These are phyloP conservation scores for Agarophyton chilense DNA, from an alignment of 23 red algal genomes.

Conservation along the genomic window DNA sequence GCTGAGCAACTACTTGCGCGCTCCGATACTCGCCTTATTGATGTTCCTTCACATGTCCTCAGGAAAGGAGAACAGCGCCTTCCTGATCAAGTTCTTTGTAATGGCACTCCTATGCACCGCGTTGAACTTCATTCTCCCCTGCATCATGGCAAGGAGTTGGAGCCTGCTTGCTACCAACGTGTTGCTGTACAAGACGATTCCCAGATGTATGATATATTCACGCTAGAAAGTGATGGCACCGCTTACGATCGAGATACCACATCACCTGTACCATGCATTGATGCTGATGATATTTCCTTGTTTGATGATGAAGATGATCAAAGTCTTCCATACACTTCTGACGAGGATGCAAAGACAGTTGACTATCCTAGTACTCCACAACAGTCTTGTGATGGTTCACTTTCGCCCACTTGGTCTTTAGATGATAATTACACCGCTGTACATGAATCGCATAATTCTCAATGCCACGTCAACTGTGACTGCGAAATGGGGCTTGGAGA, in stretches of 20 bases:
- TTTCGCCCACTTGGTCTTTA: neutral
- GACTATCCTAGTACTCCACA: constrained; percentile 43
- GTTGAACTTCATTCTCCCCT: neutral
- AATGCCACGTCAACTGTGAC: neutral
- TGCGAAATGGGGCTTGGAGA: neutral
- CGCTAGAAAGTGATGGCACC: neutral
- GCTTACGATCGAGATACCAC: neutral
- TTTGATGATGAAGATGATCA: constrained; percentile 5
- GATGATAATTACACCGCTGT: neutral
- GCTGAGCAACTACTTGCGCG: neutral
- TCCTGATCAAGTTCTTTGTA: neutral
- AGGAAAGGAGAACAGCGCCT: neutral
- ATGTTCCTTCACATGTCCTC: neutral
- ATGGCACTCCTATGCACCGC: neutral
- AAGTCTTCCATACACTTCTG: neutral
- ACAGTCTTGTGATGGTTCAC: neutral
- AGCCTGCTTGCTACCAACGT: neutral
- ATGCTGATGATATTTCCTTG: constrained; percentile 11
- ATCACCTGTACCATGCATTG: neutral
- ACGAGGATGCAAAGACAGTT: constrained; percentile 17
- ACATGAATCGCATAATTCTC: neutral
- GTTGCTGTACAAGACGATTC: neutral
- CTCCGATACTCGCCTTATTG: constrained; percentile 7
- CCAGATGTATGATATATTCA: neutral
- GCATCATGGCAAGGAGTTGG: neutral